Evolutionary conservation across 2,329 filamentous ascomycete species (phyloP), one percentile per base, ranked within the genome.

Genomic region (Phialemoniopsis sp.): DNA sequence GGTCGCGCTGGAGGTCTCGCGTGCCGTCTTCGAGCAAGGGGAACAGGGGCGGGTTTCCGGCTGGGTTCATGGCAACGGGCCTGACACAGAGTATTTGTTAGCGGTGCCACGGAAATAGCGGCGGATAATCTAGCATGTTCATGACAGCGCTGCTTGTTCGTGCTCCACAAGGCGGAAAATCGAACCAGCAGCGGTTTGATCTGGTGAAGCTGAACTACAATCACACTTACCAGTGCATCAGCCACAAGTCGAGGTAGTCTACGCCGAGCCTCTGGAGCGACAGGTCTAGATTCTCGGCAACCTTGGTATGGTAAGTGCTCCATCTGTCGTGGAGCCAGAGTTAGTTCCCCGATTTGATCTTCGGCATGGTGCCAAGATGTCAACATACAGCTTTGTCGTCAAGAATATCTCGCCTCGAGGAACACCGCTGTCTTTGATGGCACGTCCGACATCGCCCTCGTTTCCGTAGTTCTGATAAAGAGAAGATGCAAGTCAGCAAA

Each of bases 241-340:
- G 58, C 48, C 68, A 72, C 10, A 72, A 57, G 46, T 72, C 69
- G 33, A 73, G 54, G 46, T 73, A 73, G 45, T 68, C 67, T 2
- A 60, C 55, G 9, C 63, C 61, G 19, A 74, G 56, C 18, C 58
- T 58, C 38, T 67, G 59, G 36, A 75, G 54, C 1, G 67, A 65
- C 41, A 58, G 63, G 29, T 64, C 53, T 26, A 72, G 56, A 10
- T 67, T 69, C 33, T 66, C 61, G 32, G 64, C 61, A 21, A 71
- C 70, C 32, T 67, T 61, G 43, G 69, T 62, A 51, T 79, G 75
- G 63, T 73, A 74, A 32, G 73, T 70, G 62, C 80, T 80, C 66
- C 79, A 78, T 26, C 21, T 26, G 21, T 6, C 10, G 21, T 26
- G 6, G 6, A 26, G 6, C 21, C 6, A 26, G 21, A 6, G 21